These are phyloP conservation scores for Rhizomucor pusillus DNA, from an alignment of 371 early-diverging fungal species.

Conservation along the genomic window DNA sequence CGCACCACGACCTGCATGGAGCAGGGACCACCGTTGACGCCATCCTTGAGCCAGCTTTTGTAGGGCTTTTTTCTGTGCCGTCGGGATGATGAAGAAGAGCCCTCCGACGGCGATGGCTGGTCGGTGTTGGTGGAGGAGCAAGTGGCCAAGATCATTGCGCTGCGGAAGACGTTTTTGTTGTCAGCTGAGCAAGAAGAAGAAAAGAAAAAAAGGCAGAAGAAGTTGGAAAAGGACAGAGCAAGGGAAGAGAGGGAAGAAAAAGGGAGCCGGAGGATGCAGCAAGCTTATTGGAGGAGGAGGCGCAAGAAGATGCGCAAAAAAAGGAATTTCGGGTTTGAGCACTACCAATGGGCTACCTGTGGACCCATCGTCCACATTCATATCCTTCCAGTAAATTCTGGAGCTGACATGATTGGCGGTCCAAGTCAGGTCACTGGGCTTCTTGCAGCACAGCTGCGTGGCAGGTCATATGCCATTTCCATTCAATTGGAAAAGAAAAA, in stretches of 20 bases:
- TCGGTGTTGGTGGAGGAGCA: not conserved
- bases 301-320: no score
- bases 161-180: constrained; percentile 1
- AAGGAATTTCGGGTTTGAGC: not conserved
- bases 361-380: no score
- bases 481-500: no score
- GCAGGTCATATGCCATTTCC: no score
- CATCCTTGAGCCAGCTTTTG: constrained; percentile 50
- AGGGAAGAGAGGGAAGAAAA: not conserved
- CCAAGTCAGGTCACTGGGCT: no score
- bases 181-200: constrained; percentile 5
- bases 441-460: no score
- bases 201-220: constrained; percentile 11
- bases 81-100: constrained; percentile 8
- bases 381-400: no score
- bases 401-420: no score
- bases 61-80: constrained; percentile 47
- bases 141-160: not conserved
- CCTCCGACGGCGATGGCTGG: not conserved
- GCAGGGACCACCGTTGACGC: constrained; percentile 41
- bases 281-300: no score
- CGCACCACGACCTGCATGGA: constrained; percentile 44
- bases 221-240: constrained; percentile 1
- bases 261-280: not conserved
- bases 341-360: no score